Conservation (phyloP, 495 filamentous ascomycete genomes). For the Hypoxylon cercidicola region DNA sequence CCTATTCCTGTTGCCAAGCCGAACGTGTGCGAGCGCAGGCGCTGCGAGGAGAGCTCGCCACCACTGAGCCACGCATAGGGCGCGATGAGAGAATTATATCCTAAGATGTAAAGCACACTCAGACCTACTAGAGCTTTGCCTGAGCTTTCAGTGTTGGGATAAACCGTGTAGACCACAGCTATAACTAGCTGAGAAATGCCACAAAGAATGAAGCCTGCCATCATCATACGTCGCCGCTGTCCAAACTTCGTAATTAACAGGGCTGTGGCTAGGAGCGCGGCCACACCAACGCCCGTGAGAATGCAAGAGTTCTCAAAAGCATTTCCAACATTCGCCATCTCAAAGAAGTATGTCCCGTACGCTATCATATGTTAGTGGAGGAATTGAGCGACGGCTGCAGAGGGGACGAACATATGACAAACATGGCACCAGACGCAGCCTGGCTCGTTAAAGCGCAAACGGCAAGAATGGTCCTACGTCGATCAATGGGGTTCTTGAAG, state of each 20-base stretch:
- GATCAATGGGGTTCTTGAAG: slow-evolving; percentile 63
- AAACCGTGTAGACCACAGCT: slow-evolving; percentile 63
- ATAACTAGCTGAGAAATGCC: slow-evolving; percentile 65
- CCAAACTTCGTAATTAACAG: slow-evolving; percentile 64
- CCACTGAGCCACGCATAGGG: slow-evolving; percentile 70
- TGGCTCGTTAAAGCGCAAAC: slow-evolving; percentile 64
- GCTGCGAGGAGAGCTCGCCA: slow-evolving; percentile 67
- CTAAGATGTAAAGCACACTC: slow-evolving; percentile 66
- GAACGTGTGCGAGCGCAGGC: slow-evolving; percentile 66
- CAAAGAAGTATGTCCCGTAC: slow-evolving; percentile 73
- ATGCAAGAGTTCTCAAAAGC: slow-evolving; percentile 70
- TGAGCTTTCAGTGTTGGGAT: slow-evolving; percentile 56
- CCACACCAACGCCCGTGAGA: slow-evolving; percentile 63
- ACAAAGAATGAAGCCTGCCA: slow-evolving; percentile 62
- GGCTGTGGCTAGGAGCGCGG: slow-evolving; percentile 66
- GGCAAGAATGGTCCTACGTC: slow-evolving; percentile 60
- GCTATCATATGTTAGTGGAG: slow-evolving; percentile 46
- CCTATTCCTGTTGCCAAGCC: slow-evolving; percentile 64
- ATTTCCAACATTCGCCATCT: slow-evolving; percentile 68
- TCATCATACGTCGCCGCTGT: slow-evolving; percentile 63
- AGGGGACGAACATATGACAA: slow-evolving; percentile 60
- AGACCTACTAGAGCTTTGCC: slow-evolving; percentile 65
- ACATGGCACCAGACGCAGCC: slow-evolving; percentile 70
- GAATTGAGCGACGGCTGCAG: too few species aligned
- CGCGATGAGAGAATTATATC: slow-evolving; percentile 65